A percentile compares a stretch with the other conserved stretches of the same genome.
Conservation (phyloP, 2,329 filamentous ascomycete species). For the Diaporthe citri region DNA sequence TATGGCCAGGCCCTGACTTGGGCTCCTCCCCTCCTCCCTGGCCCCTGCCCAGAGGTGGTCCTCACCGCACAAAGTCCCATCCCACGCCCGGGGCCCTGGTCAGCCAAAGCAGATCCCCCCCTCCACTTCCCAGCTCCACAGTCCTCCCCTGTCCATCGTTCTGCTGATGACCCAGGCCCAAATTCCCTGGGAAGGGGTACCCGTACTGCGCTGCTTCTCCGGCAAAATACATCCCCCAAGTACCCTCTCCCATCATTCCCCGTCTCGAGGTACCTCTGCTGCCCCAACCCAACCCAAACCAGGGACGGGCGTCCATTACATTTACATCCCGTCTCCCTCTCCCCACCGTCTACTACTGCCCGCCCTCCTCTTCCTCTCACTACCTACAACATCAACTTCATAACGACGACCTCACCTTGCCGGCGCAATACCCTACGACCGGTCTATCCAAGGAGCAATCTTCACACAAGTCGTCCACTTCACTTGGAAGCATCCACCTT, state of each 20-base stretch:
- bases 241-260: conserved; percentile 42
- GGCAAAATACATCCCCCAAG: conserved; percentile 29
- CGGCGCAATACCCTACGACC: background rate
- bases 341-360: conserved; percentile 38
- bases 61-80: conserved; percentile 35
- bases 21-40: conserved; percentile 30
- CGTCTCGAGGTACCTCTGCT: conserved; percentile 30
- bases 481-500: background rate
- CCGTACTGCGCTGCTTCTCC: conserved; percentile 28
- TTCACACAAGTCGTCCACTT: conserved; percentile 14
- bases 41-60: conserved; percentile 27
- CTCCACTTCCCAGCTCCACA: conserved; percentile 31
- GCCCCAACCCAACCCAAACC: conserved; percentile 35
- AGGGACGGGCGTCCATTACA: conserved; percentile 44
- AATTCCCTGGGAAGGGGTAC: conserved; percentile 31
- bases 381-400: conserved; percentile 35
- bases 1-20: conserved; percentile 31
- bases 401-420: conserved; percentile 21
- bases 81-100: conserved; percentile 32
- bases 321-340: conserved; percentile 43
- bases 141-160: conserved; percentile 23
- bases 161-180: conserved; percentile 29
- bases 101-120: conserved; percentile 34
- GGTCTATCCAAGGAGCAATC: conserved; percentile 9
- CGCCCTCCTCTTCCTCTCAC: conserved; percentile 35